Conservation (phyloP, 129 eudicot genomes). For the Pittosporum tobira region DNA sequence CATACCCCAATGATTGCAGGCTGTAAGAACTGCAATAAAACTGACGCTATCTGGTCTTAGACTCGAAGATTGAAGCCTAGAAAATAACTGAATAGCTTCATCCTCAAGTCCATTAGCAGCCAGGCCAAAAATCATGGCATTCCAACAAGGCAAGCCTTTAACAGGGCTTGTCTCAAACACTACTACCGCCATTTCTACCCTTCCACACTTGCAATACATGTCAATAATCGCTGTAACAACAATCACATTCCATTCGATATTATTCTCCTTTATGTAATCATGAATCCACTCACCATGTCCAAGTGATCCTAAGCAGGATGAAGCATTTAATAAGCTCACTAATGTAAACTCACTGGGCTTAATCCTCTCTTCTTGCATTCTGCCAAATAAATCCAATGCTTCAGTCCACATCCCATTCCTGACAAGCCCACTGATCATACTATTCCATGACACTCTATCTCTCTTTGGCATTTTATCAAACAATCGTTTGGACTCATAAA, state of each 20-base stretch:
- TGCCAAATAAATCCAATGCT: slow-evolving; percentile 40
- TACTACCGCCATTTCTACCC: slow-evolving; percentile 33
- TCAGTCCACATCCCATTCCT: slow-evolving; percentile 47
- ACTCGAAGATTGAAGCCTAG: slow-evolving; percentile 23
- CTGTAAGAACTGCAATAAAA: slow-evolving; percentile 48
- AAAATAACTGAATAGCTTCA: slow-evolving; percentile 38
- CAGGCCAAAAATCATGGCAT: slow-evolving; percentile 60
- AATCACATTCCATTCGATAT: slow-evolving; percentile 31
- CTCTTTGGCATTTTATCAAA: slow-evolving; percentile 46
- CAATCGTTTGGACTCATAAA: slow-evolving; percentile 34
- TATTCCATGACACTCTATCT: slow-evolving; percentile 58
- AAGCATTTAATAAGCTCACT: slow-evolving; percentile 61
- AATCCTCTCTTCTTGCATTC: slow-evolving; percentile 38
- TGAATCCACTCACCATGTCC: slow-evolving; percentile 70
- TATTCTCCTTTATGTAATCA: slow-evolving; percentile 37
- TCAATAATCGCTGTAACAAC: slow-evolving; percentile 44
- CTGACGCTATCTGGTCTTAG: slow-evolving; percentile 43
- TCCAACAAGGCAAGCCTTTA: slow-evolving; percentile 58
- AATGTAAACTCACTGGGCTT: slow-evolving; percentile 38
- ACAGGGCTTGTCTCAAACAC: slow-evolving; percentile 30
- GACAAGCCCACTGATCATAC: slow-evolving; percentile 67
- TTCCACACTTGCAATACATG: slow-evolving; percentile 75
- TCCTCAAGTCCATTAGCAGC: slow-evolving; percentile 46
- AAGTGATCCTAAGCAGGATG: slow-evolving; percentile 47
- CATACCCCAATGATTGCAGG: slow-evolving; percentile 48